These are phyloP conservation scores for Coprinopsis sp. DNA, from an alignment of 768 basidiomycete species.

Conservation along the genomic window DNA sequence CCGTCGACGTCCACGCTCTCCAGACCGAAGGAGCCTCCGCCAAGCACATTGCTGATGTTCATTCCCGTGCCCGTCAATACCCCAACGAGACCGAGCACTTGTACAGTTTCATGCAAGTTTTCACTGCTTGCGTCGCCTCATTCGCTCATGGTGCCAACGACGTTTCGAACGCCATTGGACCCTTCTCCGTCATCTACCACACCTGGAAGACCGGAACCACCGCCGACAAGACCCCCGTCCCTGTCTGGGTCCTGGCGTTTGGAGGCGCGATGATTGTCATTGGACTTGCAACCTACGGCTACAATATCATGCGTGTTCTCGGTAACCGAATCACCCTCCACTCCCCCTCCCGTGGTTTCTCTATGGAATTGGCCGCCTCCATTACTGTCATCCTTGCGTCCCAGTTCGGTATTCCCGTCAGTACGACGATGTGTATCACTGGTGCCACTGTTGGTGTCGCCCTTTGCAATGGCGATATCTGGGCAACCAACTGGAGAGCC, in stretches of 20 bases:
- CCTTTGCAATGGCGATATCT: constrained; percentile 23
- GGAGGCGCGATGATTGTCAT: constrained; percentile 23
- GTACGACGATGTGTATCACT: constrained; percentile 26
- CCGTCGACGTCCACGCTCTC: constrained; percentile 20
- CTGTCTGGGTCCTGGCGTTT: constrained; percentile 22
- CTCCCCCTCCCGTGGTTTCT: constrained; percentile 25
- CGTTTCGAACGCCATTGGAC: constrained; percentile 26
- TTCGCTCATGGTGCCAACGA: constrained; percentile 28
- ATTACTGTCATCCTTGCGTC: constrained; percentile 28
- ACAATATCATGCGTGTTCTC: constrained; percentile 27
- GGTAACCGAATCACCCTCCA: constrained; percentile 27
- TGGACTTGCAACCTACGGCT: constrained; percentile 20
- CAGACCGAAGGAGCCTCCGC: constrained; percentile 11
- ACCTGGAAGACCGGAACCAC: constrained; percentile 21
- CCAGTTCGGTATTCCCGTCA: constrained; percentile 24
- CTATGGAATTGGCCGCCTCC: constrained; percentile 24
- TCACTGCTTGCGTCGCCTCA: constrained; percentile 26
- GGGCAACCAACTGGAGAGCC: constrained; percentile 24
- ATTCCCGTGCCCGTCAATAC: constrained; percentile 19
- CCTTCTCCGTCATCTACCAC: constrained; percentile 25
- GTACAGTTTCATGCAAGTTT: constrained; percentile 27
- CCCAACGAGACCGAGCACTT: constrained; percentile 27
- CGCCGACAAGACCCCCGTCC: constrained; percentile 16
- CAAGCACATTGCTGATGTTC: constrained; percentile 17
- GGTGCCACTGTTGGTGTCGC: constrained; percentile 25